phyloP scores from a whole-genome alignment of 108 stramenopile genomes.

The Poteriospumella lacustris region DNA sequence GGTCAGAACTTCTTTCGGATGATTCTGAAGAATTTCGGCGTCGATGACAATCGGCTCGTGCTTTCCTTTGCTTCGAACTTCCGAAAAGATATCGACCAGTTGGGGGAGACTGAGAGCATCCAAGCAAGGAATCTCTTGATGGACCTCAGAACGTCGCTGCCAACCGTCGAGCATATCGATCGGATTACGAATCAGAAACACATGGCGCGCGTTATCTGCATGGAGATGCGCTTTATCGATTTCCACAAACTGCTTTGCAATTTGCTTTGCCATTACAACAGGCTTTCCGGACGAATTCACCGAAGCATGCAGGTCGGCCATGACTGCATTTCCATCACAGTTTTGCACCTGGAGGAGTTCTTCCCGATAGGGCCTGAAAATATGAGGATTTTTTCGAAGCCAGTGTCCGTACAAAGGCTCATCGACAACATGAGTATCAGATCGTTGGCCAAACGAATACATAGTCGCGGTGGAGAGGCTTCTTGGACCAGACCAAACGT shows the following conservation, averaged over 20 bases:
- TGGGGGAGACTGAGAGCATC: slow-evolving; percentile 66
- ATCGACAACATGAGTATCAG: slow-evolving; percentile 63
- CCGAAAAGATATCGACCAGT: slow-evolving; percentile 65
- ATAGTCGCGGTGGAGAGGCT: slow-evolving; percentile 79
- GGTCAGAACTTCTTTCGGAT: slow-evolving; percentile 55
- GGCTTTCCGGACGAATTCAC: slow-evolving; percentile 16
- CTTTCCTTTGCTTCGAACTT: slow-evolving; percentile 38
- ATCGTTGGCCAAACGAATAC: slow-evolving; percentile 73
- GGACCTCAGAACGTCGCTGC: slow-evolving; percentile 46
- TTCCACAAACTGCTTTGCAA: slow-evolving; percentile 70
- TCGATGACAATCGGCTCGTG: slow-evolving; percentile 60
- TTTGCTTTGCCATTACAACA: slow-evolving; percentile 79
- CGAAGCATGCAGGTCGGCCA: neutral
- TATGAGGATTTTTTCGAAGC: slow-evolving; percentile 42
- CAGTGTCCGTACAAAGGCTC: slow-evolving; percentile 69
- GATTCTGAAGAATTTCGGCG: slow-evolving; percentile 66
- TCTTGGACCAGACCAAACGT: slow-evolving; percentile 85
- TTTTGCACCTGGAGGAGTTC: slow-evolving; percentile 55
- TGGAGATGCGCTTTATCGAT: slow-evolving; percentile 64
- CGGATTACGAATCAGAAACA: slow-evolving; percentile 39
- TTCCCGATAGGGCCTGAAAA: slow-evolving; percentile 62
- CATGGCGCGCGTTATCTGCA: slow-evolving; percentile 35
- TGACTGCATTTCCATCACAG: slow-evolving; percentile 17
- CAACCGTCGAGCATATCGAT: slow-evolving; percentile 26
- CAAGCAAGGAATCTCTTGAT: slow-evolving; percentile 60